Evolutionary conservation across 2,329 filamentous ascomycete species (phyloP).

Genomic region (Neonectria hederae): DNA sequence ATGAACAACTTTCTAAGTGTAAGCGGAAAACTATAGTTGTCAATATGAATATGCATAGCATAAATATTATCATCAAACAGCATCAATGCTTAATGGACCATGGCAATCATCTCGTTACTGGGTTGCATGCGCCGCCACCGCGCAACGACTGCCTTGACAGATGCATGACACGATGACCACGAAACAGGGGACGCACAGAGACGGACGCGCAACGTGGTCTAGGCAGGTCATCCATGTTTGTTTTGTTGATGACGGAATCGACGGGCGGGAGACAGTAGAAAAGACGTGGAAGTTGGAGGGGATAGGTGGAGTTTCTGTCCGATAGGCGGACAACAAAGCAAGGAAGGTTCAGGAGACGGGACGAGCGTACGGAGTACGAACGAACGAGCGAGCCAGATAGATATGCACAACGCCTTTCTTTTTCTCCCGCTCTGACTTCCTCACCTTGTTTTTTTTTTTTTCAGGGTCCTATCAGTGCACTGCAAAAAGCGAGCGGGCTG

Average conservation of each 20-base stretch:
- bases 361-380: conserved; percentile 31
- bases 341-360: conserved; percentile 24
- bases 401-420: conserved; percentile 4
- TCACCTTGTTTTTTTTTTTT: conserved; percentile 16
- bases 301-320: not conserved
- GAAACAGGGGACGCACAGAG: conserved; percentile 19
- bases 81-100: not conserved
- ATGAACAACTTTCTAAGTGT: too few species aligned
- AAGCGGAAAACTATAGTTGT: not conserved
- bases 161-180: conserved; percentile 23
- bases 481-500: conserved; percentile 4
- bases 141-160: conserved; percentile 18
- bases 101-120: not conserved
- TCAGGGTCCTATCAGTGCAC: conserved; percentile 36
- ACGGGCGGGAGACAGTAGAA: conserved; percentile 24
- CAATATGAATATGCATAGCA: conserved; percentile 1
- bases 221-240: conserved; percentile 19
- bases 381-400: conserved; percentile 20
- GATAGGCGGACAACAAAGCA: not conserved
- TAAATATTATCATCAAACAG: not conserved
- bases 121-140: conserved; percentile 19
- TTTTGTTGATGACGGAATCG: conserved; percentile 29
- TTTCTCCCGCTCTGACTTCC: conserved; percentile 6
- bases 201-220: not conserved
- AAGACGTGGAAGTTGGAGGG: not conserved